A percentile compares a stretch with the other conserved stretches of the same genome.
These are phyloP conservation scores for Catenaria anguillulae DNA, from an alignment of 371 early-diverging fungal species.

Conservation along the genomic window DNA sequence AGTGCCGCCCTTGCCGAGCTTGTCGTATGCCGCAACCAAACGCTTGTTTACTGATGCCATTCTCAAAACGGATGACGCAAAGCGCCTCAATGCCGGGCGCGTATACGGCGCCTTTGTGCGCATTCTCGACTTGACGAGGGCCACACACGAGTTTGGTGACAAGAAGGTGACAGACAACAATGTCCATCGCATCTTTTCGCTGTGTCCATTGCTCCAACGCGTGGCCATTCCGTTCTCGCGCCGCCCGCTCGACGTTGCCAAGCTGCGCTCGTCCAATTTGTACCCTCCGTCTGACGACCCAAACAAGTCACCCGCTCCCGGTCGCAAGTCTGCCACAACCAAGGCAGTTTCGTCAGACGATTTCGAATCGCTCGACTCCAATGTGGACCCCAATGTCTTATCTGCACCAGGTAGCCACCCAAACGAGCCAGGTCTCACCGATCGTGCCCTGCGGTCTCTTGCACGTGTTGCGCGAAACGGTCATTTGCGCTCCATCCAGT, in stretches of 20 bases:
- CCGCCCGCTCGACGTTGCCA: background rate
- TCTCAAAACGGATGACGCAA: background rate
- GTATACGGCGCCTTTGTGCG: background rate
- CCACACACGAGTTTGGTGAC: background rate
- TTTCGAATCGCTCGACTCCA: background rate
- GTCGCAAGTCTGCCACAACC: too few species aligned
- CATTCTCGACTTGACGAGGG: background rate
- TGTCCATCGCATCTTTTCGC: background rate
- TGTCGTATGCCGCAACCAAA: background rate
- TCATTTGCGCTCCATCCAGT: background rate
- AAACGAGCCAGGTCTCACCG: background rate
- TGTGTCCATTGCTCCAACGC: background rate
- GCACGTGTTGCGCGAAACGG: background rate
- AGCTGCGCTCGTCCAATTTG: background rate
- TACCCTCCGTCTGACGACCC: background rate
- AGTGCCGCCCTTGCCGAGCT: background rate
- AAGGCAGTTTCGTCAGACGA: too few species aligned
- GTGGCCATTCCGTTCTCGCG: background rate
- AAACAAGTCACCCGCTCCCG: background rate
- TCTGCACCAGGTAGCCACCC: too few species aligned
- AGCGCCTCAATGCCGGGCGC: background rate
- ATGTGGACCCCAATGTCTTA: too few species aligned
- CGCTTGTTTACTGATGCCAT: background rate
- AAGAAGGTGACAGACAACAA: background rate
- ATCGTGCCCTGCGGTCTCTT: background rate